These are phyloP conservation scores for Solanum pinnatisectum DNA, from an alignment of 257 asterid species.

Conservation along the genomic window DNA sequence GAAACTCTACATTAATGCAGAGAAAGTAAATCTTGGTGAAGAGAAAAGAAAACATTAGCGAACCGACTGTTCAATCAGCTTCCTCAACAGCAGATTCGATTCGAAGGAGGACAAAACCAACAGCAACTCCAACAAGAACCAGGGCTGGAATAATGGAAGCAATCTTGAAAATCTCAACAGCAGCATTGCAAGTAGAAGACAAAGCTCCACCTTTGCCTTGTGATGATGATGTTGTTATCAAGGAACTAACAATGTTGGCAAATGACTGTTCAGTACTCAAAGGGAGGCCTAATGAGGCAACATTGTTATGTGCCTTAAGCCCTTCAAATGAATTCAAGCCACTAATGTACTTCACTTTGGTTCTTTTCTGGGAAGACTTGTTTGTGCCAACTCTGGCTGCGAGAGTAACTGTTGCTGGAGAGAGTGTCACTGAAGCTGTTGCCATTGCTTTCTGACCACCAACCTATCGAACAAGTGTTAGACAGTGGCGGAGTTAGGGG, in stretches of 20 bases:
- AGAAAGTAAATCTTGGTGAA: constrained; percentile 5
- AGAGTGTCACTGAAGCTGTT: constrained; percentile 22
- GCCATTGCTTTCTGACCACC: constrained; percentile 29
- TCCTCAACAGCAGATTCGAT: constrained; percentile 62
- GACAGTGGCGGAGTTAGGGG: background rate
- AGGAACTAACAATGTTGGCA: constrained; percentile 45
- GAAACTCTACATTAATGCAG: constrained; percentile 16
- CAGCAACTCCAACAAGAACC: constrained; percentile 67
- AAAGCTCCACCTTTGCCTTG: constrained; percentile 33
- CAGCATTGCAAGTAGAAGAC: constrained; percentile 48
- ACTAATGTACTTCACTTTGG: constrained; percentile 36
- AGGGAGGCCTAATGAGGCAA: constrained; percentile 48
- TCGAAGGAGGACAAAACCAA: constrained; percentile 77
- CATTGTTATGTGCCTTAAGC: constrained; percentile 62
- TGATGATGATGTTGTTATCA: constrained; percentile 20
- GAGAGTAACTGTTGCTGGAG: constrained; percentile 27
- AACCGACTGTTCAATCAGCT: constrained; percentile 24
- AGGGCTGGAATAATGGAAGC: constrained; percentile 57
- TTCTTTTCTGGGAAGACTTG: constrained; percentile 17
- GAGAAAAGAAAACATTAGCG: constrained; percentile 1
- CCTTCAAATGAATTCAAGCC: constrained; percentile 74
- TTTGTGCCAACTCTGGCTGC: constrained; percentile 26
- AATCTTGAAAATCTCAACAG: constrained; percentile 56
- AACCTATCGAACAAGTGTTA: background rate
- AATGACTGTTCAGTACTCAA: constrained; percentile 46